Conservation (phyloP, 352 stramenopile genomes). For the Globisporangium viniferum region DNA sequence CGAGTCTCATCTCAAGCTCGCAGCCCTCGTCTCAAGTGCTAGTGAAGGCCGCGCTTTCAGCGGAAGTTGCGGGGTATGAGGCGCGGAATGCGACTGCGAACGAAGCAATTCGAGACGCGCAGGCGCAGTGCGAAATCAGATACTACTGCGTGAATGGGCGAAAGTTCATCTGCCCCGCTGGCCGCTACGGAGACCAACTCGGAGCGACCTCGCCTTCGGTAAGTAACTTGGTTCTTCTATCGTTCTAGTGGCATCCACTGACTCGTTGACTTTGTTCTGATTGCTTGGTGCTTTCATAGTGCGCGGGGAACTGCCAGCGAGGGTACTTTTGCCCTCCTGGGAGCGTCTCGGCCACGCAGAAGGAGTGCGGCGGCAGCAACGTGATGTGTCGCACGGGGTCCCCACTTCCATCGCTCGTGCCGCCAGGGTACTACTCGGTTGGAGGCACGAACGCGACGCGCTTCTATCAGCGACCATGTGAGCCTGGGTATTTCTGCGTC, state of each 20-base stretch:
- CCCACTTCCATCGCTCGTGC: slow-evolving; percentile 24
- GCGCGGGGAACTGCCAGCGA: slow-evolving; percentile 50
- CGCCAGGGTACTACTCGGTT: slow-evolving; percentile 68
- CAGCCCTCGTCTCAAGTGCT: not conserved
- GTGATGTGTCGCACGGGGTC: slow-evolving; percentile 60
- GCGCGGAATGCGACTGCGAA: slow-evolving; percentile 24
- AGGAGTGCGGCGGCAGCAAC: slow-evolving; percentile 37
- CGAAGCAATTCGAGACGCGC: slow-evolving; percentile 34
- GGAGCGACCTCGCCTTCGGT: slow-evolving; percentile 38
- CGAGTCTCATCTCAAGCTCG: not conserved
- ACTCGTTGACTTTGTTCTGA: no score
- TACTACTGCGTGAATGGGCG: slow-evolving; percentile 62
- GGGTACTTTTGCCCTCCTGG: slow-evolving; percentile 66
- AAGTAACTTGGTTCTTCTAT: not conserved
- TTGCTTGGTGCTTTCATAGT: slow-evolving; percentile 23
- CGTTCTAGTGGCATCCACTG: no score
- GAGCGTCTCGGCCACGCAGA: slow-evolving; percentile 37
- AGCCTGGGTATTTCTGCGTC: slow-evolving; percentile 72
- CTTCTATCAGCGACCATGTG: slow-evolving; percentile 59
- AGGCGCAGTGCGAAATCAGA: slow-evolving; percentile 59
- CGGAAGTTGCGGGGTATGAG: slow-evolving; percentile 1
- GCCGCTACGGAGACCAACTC: slow-evolving; percentile 42
- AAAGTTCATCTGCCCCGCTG: slow-evolving; percentile 54
- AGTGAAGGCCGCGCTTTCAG: not conserved
- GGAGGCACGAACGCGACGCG: slow-evolving; percentile 51